Evolutionary conservation across 257 asterid genomes (phyloP).

Genomic region (Coffea eugenioides): DNA sequence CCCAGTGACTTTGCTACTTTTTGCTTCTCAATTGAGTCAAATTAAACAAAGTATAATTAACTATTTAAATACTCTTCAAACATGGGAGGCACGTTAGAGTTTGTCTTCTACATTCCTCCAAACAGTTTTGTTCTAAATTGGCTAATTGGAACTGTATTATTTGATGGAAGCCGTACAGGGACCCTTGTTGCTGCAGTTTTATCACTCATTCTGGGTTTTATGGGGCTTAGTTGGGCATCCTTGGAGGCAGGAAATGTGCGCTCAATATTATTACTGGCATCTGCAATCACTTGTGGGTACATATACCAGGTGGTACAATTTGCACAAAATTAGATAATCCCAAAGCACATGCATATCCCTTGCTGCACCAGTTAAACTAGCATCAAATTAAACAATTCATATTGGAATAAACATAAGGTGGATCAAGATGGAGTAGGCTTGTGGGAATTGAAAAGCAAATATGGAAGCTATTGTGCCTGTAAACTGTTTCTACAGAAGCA

Average conservation of each 20-base stretch:
- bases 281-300: slow-evolving; percentile 72
- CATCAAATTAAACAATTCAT: background rate
- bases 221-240: slow-evolving; percentile 66
- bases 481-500: background rate
- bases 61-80: background rate
- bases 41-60: background rate
- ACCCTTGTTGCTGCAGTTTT: slow-evolving; percentile 56
- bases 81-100: background rate
- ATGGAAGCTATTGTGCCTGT: background rate
- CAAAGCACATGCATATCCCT: background rate
- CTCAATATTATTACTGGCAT: slow-evolving; percentile 52
- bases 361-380: no score
- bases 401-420: background rate
- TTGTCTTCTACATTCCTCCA: background rate
- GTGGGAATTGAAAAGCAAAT: background rate
- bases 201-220: slow-evolving; percentile 65
- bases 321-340: background rate
- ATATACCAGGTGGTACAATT: slow-evolving; percentile 66
- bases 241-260: slow-evolving; percentile 58
- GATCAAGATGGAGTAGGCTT: background rate
- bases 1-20: background rate
- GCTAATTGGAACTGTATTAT: slow-evolving; percentile 21
- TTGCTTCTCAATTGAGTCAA: background rate
- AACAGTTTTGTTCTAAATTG: background rate
- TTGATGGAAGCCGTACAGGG: slow-evolving; percentile 67